Evolutionary conservation across 495 filamentous ascomycete genomes (phyloP), one percentile per base, ranked within the genome.

Genomic region (Neurospora sp.): DNA sequence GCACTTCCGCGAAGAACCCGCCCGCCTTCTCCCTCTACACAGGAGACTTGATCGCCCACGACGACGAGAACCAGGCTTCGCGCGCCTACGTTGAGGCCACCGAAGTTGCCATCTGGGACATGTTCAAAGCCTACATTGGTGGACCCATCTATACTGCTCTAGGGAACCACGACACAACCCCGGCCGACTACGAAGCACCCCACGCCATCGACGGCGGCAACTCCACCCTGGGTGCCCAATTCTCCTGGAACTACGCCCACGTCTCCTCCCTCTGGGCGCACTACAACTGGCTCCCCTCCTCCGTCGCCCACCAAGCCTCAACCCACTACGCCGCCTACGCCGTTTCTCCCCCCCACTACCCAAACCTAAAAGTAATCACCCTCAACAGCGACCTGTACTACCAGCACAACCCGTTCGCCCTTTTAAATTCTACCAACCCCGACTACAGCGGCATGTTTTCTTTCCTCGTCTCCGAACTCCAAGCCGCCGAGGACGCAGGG

Each of bases 371-470:
- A 27, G 83, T 89, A 71, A 86, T 88, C 48, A 78, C 86, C 0
- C 80, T 87, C 70, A 88, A 89, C 75, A 87, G 83, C 8, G 86
- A 88, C 75, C 82, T 87, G 53, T 87, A 85, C 83, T 88, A 87
- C 75, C 76, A 75, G 10, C 72, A 73, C 69, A 88, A 88, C 74
- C 79, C 79, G 69, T 79, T 83, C 72, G 82, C 83, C 12, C 84
- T 84, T 71, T 78, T 87, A 75, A 84, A 87, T 74, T 80, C 81
- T 1, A 79, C 79, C 37, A 79, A 87, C 69, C 82, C 85, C 0
- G 87, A 89, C 74, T 83, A 80, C 42, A 86, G 83, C 8, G 86
- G 85, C 9, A 81, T 86, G 69, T 83, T 87, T 35, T 74, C 79
- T 45, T 87, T 86, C 79, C 79, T 88, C 68, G 84, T 86, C 65